Evolutionary conservation across 768 basidiomycete genomes (phyloP).

Genomic region (Daedaleopsis nitida): DNA sequence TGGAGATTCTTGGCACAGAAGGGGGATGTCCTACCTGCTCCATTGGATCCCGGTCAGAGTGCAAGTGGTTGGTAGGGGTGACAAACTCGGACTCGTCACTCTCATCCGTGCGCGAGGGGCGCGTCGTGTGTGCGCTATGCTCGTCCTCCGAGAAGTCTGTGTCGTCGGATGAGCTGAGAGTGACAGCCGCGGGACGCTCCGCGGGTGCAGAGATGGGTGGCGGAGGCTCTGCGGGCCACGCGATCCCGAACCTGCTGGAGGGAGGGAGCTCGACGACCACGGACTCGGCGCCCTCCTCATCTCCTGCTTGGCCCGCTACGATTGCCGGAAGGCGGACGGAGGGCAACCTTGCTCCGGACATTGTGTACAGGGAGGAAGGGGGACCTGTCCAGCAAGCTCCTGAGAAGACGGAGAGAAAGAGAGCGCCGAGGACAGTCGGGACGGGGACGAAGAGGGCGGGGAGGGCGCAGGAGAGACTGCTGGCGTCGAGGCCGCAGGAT

Average conservation of each 20-base stretch:
- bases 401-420: slow-evolving; percentile 4
- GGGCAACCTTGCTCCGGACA: slow-evolving; percentile 40
- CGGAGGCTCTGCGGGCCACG: slow-evolving; percentile 53
- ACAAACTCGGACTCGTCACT: slow-evolving; percentile 33
- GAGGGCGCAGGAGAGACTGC: slow-evolving; percentile 1
- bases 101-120: slow-evolving; percentile 20
- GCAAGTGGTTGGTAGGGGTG: slow-evolving; percentile 34
- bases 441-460: slow-evolving; percentile 2
- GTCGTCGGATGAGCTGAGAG: slow-evolving; percentile 55
- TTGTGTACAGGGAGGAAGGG: slow-evolving; percentile 21
- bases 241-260: slow-evolving; percentile 61
- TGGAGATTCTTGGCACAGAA: slow-evolving; percentile 58
- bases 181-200: slow-evolving; percentile 38
- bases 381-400: slow-evolving; percentile 21
- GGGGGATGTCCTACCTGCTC: slow-evolving; percentile 32
- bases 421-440: slow-evolving; percentile 1
- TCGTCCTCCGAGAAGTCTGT: slow-evolving; percentile 53
- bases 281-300: slow-evolving; percentile 45
- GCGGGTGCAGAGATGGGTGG: slow-evolving; percentile 41
- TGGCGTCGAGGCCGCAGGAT: slow-evolving; percentile 17
- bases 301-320: slow-evolving; percentile 39
- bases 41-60: slow-evolving; percentile 34
- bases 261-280: slow-evolving; percentile 47
- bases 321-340: slow-evolving; percentile 53
- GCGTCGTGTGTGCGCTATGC: slow-evolving; percentile 14